Evolutionary conservation across 805 yeast genomes (phyloP), one percentile per base, ranked within the genome.

Genomic region (Ogataea saltuana): DNA sequence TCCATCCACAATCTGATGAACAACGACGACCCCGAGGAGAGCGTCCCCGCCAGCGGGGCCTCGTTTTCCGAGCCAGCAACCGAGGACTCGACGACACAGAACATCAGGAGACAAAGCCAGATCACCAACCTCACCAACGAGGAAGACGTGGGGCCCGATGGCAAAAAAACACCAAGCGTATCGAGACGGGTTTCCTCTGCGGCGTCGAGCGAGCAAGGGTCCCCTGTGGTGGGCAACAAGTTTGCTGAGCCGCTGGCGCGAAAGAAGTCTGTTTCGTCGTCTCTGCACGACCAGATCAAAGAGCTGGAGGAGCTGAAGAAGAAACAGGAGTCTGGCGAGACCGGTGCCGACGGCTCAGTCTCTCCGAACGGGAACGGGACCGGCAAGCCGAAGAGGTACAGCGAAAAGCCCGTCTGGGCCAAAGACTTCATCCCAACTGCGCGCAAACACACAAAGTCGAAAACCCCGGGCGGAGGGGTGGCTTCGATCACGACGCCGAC

Each of bases 391-490:
- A 75, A 64, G 42, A 67, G 85, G 52, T 85, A 85, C 61, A 63
- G 64, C 11, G 70, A 66, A 34, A 85, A 85, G 3, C 96, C 96
- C 4, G 71, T 80, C 4, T 89, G 96, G 96, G 96, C 96, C 0
- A 83, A 74, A 49, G 83, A 80, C 54, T 87, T 85, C 81, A 65
- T 72, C 35, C 82, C 83, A 12, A 47, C 55, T 11, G 50, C 51
- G 26, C 47, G 50, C 18, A 43, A 45, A 23, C 46, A 45, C 34
- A 18, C 29, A 4, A 34, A 23, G 12, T 25, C 44, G 18, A 11
- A 39, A 29, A 19, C 37, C 12, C 19, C 12, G 13, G 20, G 15
- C 11, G 41, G 41, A 25, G 37, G 19, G 26, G 19, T 42, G 2
- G 33, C 31, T 25, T 10, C 53, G 28, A 52, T 61, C 1, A 34